Base-by-base conservation (phyloP, 768 basidiomycete species). In the Candolleomyces efflorescens region DNA sequence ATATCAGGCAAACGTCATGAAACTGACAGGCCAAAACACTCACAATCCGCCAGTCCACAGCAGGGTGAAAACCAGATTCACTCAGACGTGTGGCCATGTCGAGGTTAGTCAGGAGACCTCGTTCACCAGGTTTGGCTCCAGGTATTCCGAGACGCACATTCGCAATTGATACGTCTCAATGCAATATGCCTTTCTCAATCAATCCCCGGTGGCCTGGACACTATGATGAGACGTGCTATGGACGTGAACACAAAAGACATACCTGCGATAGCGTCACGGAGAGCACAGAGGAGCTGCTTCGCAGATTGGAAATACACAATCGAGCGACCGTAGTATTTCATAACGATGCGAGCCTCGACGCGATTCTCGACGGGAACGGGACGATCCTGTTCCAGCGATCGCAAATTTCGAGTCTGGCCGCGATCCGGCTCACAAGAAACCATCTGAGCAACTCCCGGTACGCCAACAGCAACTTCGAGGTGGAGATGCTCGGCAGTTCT, bases 181-280 rank as follows among this genome's bases (percentile, higher is more conserved):
- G 55, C 12, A 56, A 27, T 20, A 56, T 41, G 3, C 26, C 23
- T 6, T 22, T 20, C 17, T n/a, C 17, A 20, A 51, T 26, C 9
- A 51, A 32, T 4, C 10, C 10, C 11, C 26, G 15, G 27, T 51
- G 50, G 4, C 50, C 50, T 36, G 37, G 45, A 5, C 17, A 15
- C 18, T 7, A 15, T 15, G 6, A 37, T 13, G 11, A 12, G 12
- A 11, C 4, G 38, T 9, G 38, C 17, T 11, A 22, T 10, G n/a
- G n/a, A n/a, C n/a, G n/a, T 6, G n/a, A 18, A 5, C 4, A 15
- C 10, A 43, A 44, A 7, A 26, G 5, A 48, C 57, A 47, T 37
- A 63, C 62, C 62, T 18, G 38, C 53, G 9, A 60, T 48, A 7
- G 62, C 62, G 37, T 63, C 62, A 10, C 56, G 56, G 22, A 63